These are phyloP conservation scores for Anethum foeniculum DNA, from an alignment of 140 eudicot species.

Conservation along the genomic window DNA sequence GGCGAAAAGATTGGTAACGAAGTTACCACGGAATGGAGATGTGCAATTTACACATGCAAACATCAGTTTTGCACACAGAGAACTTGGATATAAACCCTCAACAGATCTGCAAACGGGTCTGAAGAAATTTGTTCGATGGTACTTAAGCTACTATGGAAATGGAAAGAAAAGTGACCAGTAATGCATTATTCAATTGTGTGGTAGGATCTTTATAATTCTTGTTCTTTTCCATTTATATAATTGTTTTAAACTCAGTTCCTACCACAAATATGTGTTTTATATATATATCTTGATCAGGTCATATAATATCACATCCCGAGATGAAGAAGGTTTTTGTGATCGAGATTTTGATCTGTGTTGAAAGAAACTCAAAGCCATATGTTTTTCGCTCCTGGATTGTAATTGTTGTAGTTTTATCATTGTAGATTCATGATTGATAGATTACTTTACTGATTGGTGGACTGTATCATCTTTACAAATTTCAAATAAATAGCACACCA, in stretches of 20 bases:
- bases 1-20: conserved; percentile 68
- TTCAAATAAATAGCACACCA: conserved; percentile 41
- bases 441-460: conserved; percentile 33
- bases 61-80: conserved; percentile 70
- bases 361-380: conserved; percentile 31
- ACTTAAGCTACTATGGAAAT: conserved; percentile 60
- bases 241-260: conserved; percentile 39
- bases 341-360: conserved; percentile 38
- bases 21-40: conserved; percentile 90
- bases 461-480: conserved; percentile 37
- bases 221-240: conserved; percentile 49
- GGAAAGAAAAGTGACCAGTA: conserved; percentile 61
- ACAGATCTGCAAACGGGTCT: conserved; percentile 90
- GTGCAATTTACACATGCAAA: conserved; percentile 88
- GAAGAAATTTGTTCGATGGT: conserved; percentile 96
- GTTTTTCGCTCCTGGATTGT: conserved; percentile 28
- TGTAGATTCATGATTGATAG: conserved; percentile 60
- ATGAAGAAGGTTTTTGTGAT: conserved; percentile 34
- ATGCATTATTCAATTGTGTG: conserved; percentile 27
- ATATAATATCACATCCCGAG: conserved; percentile 35
- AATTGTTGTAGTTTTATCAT: conserved; percentile 53
- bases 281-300: conserved; percentile 35
- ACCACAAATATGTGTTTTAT: conserved; percentile 39
- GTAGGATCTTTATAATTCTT: conserved; percentile 44
- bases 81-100: conserved; percentile 75